Base-by-base conservation (phyloP, 1,284 basidiomycete species). In the Naganishia albida region DNA sequence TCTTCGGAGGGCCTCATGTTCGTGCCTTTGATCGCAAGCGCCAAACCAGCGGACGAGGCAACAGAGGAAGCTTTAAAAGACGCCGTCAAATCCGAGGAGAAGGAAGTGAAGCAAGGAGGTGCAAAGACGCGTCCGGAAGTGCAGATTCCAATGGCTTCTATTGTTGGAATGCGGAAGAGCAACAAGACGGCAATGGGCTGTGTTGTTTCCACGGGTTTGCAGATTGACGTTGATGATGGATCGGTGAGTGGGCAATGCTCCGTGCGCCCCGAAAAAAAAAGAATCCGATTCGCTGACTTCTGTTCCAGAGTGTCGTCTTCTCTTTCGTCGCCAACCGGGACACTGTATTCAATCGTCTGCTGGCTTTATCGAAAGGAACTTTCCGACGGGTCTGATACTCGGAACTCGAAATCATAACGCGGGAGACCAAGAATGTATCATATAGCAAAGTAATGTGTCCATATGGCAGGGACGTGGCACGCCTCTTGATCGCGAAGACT, bases 271-370 rank as follows among this genome's bases (percentile, higher is more conserved):
- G n/a, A n/a, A n/a, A n/a, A n/a, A n/a, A n/a, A n/a, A n/a, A n/a
- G n/a, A 16, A 30, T 28, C 26, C 10, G 2, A 51, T 30, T 4
- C 28, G 28, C 12, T 7, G 13, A 3, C 26, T 28, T 18, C 7
- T 51, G 25, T 2, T n/a, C 16, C 34, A 53, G 51, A 53, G 30
- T 18, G 49, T 40, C 23, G 26, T 60, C 46, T 60, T 50, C 23
- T 26, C 57, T 2, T 48, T 60, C 26, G 57, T 60, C 7, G 57
- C 34, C 7, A 60, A 49, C 26, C 46, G 44, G 38, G 44, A 60
- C 39, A 23, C 67, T 81, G 81, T 69, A 64, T 82, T 64, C 75
- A 81, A 69, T 81, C 81, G 7, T 77, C 81, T 66, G 77, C 71
- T 63, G 20, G 57, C 57, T 26, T 50, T 60, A n/a, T 60, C 57